phyloP scores from a whole-genome alignment of 768 basidiomycete species.

The Suillus alpinus region DNA sequence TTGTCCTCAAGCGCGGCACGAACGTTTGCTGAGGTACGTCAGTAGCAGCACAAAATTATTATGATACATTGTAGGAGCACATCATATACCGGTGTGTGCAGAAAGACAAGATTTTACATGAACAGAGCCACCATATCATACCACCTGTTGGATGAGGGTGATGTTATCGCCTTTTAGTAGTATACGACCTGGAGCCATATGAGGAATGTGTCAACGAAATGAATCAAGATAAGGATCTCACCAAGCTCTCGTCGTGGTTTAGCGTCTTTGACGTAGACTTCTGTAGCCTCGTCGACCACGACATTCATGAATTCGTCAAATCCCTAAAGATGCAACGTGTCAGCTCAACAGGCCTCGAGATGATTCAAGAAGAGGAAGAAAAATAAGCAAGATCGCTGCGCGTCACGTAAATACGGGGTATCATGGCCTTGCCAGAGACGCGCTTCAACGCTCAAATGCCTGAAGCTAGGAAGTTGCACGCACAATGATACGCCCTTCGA shows the following conservation, averaged over 20 bases:
- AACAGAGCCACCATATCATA: constrained; percentile 18
- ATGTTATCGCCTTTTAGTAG: constrained; percentile 98
- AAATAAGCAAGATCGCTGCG: constrained; percentile 7
- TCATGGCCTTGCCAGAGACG: constrained; percentile 36
- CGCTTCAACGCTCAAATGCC: constrained; percentile 39
- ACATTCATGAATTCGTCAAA: constrained; percentile 99
- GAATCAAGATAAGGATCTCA: constrained; percentile 33
- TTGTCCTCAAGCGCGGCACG: neutral
- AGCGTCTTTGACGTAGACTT: constrained; percentile 87
- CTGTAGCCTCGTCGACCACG: constrained; percentile 89
- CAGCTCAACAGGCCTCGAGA: constrained; percentile 18
- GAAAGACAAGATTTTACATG: constrained; percentile 13
- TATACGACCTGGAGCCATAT: constrained; percentile 68
- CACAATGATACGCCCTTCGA: constrained; percentile 95
- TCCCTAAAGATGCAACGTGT: constrained; percentile 52
- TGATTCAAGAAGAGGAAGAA: constrained; percentile 7
- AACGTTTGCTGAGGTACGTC: neutral
- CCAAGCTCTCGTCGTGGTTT: constrained; percentile 85
- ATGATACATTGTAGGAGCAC: constrained; percentile 21
- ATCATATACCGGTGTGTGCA: constrained; percentile 10
- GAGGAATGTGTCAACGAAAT: constrained; percentile 7
- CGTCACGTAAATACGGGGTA: constrained; percentile 6
- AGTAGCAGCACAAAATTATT: constrained; percentile 6
- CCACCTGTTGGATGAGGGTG: constrained; percentile 85
- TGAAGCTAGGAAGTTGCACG: constrained; percentile 36